Evolutionary conservation across 2,329 filamentous ascomycete genomes (phyloP).

Genomic region (Fusarium sp.): DNA sequence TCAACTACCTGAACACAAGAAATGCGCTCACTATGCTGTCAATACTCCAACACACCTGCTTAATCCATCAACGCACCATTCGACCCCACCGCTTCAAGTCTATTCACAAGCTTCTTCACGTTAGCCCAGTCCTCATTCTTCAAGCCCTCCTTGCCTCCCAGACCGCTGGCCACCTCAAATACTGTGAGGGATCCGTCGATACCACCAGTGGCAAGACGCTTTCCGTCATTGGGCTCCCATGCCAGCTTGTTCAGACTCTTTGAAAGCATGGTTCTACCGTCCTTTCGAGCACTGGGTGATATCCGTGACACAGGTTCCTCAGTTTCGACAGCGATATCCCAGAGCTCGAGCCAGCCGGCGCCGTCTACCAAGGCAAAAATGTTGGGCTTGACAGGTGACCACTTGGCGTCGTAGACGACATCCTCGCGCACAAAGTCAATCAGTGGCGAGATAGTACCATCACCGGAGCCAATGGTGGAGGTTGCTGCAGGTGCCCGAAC

Average conservation of each 20-base stretch:
- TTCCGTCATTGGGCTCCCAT: constrained; percentile 93
- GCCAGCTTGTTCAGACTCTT: constrained; percentile 94
- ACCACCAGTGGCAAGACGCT: constrained; percentile 87
- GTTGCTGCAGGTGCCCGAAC: constrained; percentile 84
- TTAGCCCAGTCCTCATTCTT: constrained; percentile 92
- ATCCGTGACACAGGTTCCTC: constrained; percentile 91
- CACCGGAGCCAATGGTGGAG: constrained; percentile 67
- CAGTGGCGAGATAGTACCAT: constrained; percentile 75
- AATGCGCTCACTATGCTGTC: constrained; percentile 29
- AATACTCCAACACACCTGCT: constrained; percentile 30
- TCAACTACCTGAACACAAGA: constrained; percentile 33
- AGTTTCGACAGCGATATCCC: constrained; percentile 92
- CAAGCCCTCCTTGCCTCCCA: constrained; percentile 86
- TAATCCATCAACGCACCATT: constrained; percentile 61
- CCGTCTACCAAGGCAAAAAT: constrained; percentile 97
- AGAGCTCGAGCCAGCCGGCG: constrained; percentile 90
- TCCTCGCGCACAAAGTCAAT: constrained; percentile 95
- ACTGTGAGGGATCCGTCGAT: constrained; percentile 91
- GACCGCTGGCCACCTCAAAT: constrained; percentile 87
- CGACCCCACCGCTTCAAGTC: constrained; percentile 73
- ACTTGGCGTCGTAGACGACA: constrained; percentile 94
- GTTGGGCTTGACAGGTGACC: constrained; percentile 94
- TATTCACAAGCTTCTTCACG: constrained; percentile 88
- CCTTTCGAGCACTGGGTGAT: constrained; percentile 75
- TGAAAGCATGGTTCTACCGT: constrained; percentile 76